A percentile compares a stretch with the other conserved stretches of the same genome.
phyloP scores from a whole-genome alignment of 164 flowering plant species.

The Chimonanthus salicifolius region DNA sequence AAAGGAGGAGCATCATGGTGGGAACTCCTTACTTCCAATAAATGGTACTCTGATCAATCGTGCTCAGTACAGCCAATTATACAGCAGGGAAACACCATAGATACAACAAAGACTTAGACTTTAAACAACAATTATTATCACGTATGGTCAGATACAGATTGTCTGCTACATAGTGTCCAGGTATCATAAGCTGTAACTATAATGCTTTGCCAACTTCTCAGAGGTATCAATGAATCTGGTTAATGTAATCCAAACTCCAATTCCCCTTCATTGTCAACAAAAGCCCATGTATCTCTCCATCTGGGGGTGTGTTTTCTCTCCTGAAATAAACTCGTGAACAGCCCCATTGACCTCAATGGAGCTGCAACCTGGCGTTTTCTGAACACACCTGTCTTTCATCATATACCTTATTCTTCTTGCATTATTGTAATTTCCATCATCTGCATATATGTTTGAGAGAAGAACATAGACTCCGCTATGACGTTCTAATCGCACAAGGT shows the following conservation, averaged over 20 bases:
- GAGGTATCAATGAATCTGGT: neutral
- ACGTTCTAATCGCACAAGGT: slow-evolving; percentile 32
- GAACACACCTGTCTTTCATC: slow-evolving; percentile 45
- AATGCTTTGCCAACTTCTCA: neutral
- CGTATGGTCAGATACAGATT: too few species aligned
- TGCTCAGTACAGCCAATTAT: neutral
- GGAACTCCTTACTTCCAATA: neutral
- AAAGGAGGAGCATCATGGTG: neutral
- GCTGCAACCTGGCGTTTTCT: slow-evolving; percentile 66
- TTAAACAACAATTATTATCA: too few species aligned
- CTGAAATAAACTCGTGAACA: slow-evolving; percentile 65
- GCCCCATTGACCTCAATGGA: slow-evolving; percentile 46
- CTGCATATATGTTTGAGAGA: slow-evolving; percentile 54
- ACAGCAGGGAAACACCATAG: too few species aligned
- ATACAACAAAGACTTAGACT: too few species aligned
- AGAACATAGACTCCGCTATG: slow-evolving; percentile 59
- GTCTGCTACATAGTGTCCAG: too few species aligned
- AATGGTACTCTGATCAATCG: neutral
- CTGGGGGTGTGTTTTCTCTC: slow-evolving; percentile 46
- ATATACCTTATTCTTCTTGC: slow-evolving; percentile 33
- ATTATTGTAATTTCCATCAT: slow-evolving; percentile 36
- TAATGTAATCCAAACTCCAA: slow-evolving; percentile 14
- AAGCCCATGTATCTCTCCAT: slow-evolving; percentile 28
- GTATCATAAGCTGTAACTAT: too few species aligned
- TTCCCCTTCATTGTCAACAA: slow-evolving; percentile 33